Evolutionary conservation across 2,329 filamentous ascomycete genomes (phyloP).

Genomic region (Pseudogymnoascus sp.): DNA sequence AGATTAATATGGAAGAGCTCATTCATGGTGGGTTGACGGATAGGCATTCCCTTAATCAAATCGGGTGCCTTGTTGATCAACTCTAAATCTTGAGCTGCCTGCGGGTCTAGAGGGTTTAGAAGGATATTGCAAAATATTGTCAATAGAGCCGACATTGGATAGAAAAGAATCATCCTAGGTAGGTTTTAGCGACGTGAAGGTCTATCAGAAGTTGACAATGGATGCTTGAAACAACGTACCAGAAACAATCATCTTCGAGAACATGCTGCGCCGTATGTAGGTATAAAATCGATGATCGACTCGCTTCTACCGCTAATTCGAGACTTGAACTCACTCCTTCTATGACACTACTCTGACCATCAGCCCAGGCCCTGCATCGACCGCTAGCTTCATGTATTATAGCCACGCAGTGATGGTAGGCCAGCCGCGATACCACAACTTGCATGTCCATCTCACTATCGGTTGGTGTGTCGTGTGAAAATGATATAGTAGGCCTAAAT

Average conservation of each 20-base stretch:
- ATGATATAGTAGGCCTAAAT: constrained; percentile 42
- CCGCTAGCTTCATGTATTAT: constrained; percentile 50
- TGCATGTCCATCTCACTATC: constrained; percentile 36
- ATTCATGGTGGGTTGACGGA: constrained; percentile 27
- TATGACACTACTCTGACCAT: constrained; percentile 30
- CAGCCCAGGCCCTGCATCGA: constrained; percentile 39
- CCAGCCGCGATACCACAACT: constrained; percentile 41
- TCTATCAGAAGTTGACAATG: constrained; percentile 29
- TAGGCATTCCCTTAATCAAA: constrained; percentile 37
- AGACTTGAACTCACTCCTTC: constrained; percentile 46
- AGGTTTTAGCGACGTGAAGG: constrained; percentile 24
- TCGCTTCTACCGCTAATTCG: constrained; percentile 47
- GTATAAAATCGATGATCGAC: constrained; percentile 46
- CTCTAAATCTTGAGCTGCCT: constrained; percentile 39
- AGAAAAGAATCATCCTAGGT: constrained; percentile 47
- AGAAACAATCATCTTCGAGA: constrained; percentile 40
- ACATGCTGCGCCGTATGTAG: constrained; percentile 36
- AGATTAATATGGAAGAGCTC: constrained; percentile 36
- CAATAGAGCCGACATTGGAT: constrained; percentile 47
- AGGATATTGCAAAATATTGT: constrained; percentile 50
- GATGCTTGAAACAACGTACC: constrained; percentile 32
- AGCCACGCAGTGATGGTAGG: constrained; percentile 49
- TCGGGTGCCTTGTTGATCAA: constrained; percentile 37
- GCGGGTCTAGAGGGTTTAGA: constrained; percentile 37
- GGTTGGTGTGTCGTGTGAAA: constrained; percentile 27